Evolutionary conservation across 2,329 filamentous ascomycete species (phyloP).

Genomic region (Xylariaceae sp.): DNA sequence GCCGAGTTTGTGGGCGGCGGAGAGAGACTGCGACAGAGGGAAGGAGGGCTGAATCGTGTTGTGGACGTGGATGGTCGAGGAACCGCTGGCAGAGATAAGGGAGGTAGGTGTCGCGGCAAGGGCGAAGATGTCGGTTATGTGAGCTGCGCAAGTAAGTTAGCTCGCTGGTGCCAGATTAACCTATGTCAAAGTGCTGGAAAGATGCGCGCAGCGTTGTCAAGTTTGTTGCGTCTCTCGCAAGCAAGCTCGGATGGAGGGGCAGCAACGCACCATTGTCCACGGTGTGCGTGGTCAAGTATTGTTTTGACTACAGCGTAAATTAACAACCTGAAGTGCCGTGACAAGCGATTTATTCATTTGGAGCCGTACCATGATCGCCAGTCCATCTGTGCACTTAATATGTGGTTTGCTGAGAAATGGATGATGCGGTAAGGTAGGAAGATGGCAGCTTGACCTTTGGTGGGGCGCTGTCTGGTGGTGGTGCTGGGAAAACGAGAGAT

Average conservation of each 20-base stretch:
- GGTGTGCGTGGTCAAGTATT: constrained; percentile 92
- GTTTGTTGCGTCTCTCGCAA: background rate
- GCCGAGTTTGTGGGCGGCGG: constrained; percentile 78
- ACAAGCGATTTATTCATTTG: background rate
- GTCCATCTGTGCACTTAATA: constrained; percentile 29
- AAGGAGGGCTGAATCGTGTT: constrained; percentile 68
- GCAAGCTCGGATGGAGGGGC: background rate
- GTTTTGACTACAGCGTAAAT: constrained; percentile 78
- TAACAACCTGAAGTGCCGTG: background rate
- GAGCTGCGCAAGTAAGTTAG: constrained; percentile 51
- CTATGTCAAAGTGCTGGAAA: constrained; percentile 12
- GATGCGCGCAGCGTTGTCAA: background rate
- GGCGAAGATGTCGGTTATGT: constrained; percentile 80
- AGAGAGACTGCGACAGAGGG: constrained; percentile 73
- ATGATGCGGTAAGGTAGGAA: constrained; percentile 20
- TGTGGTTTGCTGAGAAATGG: constrained; percentile 16
- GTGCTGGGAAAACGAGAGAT: background rate
- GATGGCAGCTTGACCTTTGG: constrained; percentile 23
- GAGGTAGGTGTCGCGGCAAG: constrained; percentile 70
- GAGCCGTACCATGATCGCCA: constrained; percentile 38
- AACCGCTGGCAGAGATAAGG: constrained; percentile 80
- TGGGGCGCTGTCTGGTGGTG: constrained; percentile 15
- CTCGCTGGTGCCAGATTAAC: constrained; percentile 6
- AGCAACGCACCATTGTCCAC: constrained; percentile 68
- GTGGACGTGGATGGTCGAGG: constrained; percentile 77